These are phyloP conservation scores for Syzygium aromaticum DNA, from an alignment of 345 rosid species.

Conservation along the genomic window DNA sequence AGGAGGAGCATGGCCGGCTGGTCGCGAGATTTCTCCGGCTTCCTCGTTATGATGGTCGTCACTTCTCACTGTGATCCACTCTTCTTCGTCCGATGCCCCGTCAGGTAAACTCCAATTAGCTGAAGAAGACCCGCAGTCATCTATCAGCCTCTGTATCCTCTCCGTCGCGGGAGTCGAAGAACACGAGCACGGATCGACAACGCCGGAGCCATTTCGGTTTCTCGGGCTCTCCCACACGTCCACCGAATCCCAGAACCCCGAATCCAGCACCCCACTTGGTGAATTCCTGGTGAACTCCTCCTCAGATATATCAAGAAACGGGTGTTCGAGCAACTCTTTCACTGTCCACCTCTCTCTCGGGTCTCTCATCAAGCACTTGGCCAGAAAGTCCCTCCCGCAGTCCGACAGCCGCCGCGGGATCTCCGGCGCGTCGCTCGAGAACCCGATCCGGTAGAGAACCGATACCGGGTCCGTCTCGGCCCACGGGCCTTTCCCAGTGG, in stretches of 20 bases:
- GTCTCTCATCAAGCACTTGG: slow-evolving; percentile 52
- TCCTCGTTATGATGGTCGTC: background rate
- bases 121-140: background rate
- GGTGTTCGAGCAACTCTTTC: slow-evolving; percentile 58
- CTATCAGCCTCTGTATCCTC: slow-evolving; percentile 44
- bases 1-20: background rate
- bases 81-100: slow-evolving; percentile 32
- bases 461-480: slow-evolving; percentile 46
- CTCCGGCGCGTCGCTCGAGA: slow-evolving; percentile 55
- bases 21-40: background rate
- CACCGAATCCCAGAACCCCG: slow-evolving; percentile 57
- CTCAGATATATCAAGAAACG: slow-evolving; percentile 36
- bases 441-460: slow-evolving; percentile 69
- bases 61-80: slow-evolving; percentile 70
- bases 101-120: slow-evolving; percentile 3
- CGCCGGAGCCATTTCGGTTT: background rate
- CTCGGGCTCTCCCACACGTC: slow-evolving; percentile 9
- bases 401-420: slow-evolving; percentile 54
- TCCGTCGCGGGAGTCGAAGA: slow-evolving; percentile 10
- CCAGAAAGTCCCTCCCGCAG: slow-evolving; percentile 52
- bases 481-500: slow-evolving; percentile 73
- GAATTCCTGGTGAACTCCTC: slow-evolving; percentile 20
- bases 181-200: background rate
- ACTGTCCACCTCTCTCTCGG: slow-evolving; percentile 55
- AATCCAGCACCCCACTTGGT: slow-evolving; percentile 73